phyloP scores from a whole-genome alignment of 2,329 filamentous ascomycete genomes.

The Davidsoniella australis region DNA sequence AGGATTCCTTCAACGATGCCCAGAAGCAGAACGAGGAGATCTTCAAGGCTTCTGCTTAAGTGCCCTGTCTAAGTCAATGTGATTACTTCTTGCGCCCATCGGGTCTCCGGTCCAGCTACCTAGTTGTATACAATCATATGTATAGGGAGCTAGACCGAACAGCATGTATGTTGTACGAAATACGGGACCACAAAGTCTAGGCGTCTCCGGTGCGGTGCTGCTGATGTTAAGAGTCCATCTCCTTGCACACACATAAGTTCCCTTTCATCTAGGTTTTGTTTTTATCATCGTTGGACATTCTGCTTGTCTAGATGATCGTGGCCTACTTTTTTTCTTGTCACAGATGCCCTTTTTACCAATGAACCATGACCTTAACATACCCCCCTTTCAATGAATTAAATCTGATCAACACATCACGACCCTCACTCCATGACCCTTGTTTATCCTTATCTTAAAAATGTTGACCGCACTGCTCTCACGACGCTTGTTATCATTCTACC shows the following conservation, averaged over 20 bases:
- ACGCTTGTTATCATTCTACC: no score
- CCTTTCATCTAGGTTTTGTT: no score
- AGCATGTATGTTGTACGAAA: no score
- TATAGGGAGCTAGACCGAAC: no score
- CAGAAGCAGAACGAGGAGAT: slow-evolving; percentile 89
- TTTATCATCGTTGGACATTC: not conserved
- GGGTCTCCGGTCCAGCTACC: not conserved
- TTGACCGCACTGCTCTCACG: no score
- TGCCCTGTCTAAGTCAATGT: not conserved
- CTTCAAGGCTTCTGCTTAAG: slow-evolving; percentile 37
- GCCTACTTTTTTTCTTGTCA: not conserved
- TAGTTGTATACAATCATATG: not conserved
- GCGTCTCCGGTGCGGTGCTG: no score
- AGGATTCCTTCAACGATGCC: slow-evolving; percentile 92
- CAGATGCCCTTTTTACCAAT: not conserved
- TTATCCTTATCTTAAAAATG: no score
- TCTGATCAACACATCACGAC: not conserved
- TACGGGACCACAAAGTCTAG: no score
- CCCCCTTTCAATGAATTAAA: slow-evolving; percentile 3
- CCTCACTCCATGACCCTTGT: no score
- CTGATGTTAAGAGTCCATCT: no score
- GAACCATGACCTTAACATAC: slow-evolving; percentile 2
- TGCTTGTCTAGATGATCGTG: not conserved
- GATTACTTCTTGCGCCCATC: not conserved
- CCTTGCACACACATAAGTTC: no score